Conservation (phyloP, 2,329 filamentous ascomycete genomes). For the Erysiphe pisi region DNA sequence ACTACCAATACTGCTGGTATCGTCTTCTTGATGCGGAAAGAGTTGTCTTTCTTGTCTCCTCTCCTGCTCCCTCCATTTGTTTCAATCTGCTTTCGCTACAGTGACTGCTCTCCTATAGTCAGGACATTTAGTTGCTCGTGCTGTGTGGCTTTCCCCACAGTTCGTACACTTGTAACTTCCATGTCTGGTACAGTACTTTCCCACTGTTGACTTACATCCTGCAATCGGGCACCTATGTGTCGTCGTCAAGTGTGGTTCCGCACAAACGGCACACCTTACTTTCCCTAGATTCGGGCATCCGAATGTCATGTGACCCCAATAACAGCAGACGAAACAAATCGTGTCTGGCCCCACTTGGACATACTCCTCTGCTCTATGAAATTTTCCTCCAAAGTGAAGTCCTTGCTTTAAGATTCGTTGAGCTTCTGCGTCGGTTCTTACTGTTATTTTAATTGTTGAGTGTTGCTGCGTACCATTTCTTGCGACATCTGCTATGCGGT, state of each 20-base stretch:
- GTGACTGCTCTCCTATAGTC: not conserved
- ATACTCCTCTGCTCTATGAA: not conserved
- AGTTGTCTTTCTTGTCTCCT: not conserved
- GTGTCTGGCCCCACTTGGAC: not conserved
- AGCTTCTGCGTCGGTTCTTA: no score
- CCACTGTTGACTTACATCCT: not conserved
- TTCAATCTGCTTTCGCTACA: not conserved
- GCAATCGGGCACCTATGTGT: not conserved
- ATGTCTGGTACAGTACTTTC: not conserved
- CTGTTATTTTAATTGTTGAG: no score
- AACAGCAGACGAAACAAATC: not conserved
- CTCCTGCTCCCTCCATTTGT: slow-evolving; percentile 3
- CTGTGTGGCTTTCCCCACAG: not conserved
- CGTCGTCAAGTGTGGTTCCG: not conserved
- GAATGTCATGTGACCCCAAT: not conserved
- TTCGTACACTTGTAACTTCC: not conserved
- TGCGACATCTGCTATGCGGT: no score
- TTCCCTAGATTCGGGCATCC: not conserved
- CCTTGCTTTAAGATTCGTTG: not conserved
- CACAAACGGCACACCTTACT: not conserved
- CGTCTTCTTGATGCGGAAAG: not conserved
- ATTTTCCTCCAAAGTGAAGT: not conserved
- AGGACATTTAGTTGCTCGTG: not conserved
- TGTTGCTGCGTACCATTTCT: no score
- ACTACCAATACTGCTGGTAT: not conserved